phyloP scores from a whole-genome alignment of 192 early-diverging fungal genomes.

The Phlyctochytrium bullatum region DNA sequence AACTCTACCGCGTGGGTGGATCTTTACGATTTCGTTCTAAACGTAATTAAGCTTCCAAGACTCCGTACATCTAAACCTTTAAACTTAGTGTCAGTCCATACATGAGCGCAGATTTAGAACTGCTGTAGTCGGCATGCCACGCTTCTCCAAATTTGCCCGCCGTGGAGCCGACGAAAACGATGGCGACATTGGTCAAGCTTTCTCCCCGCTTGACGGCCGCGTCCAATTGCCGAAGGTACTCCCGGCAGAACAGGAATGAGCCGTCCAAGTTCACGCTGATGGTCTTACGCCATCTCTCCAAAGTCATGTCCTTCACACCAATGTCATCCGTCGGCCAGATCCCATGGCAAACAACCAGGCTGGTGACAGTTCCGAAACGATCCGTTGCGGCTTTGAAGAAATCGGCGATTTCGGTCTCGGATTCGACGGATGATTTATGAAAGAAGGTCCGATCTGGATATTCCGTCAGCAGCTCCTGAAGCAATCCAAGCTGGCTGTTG shows the following conservation, averaged over 20 bases:
- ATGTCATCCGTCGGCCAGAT: slow-evolving; percentile 51
- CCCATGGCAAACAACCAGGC: slow-evolving; percentile 56
- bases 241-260: slow-evolving; percentile 44
- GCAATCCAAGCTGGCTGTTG: slow-evolving; percentile 33
- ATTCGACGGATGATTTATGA: slow-evolving; percentile 27
- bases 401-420: slow-evolving; percentile 34
- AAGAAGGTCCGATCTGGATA: slow-evolving; percentile 16
- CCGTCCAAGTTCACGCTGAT: slow-evolving; percentile 56
- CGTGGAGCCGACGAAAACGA: slow-evolving; percentile 46
- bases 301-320: slow-evolving; percentile 51
- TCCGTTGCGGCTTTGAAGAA: not conserved
- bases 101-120: slow-evolving; percentile 53
- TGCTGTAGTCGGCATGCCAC: slow-evolving; percentile 50
- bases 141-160: slow-evolving; percentile 61
- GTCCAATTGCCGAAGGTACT: slow-evolving; percentile 32
- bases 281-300: slow-evolving; percentile 47
- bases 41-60: not conserved
- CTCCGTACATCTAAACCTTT: not conserved
- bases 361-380: slow-evolving; percentile 38
- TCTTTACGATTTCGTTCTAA: slow-evolving; percentile 58
- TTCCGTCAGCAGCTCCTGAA: slow-evolving; percentile 27
- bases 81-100: slow-evolving; percentile 43
- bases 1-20: slow-evolving; percentile 50
- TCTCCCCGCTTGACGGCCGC: not conserved
- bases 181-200: slow-evolving; percentile 9